Evolutionary conservation across 1,139 yeast species (phyloP).

Genomic region (Magnusiomyces fungicola): DNA sequence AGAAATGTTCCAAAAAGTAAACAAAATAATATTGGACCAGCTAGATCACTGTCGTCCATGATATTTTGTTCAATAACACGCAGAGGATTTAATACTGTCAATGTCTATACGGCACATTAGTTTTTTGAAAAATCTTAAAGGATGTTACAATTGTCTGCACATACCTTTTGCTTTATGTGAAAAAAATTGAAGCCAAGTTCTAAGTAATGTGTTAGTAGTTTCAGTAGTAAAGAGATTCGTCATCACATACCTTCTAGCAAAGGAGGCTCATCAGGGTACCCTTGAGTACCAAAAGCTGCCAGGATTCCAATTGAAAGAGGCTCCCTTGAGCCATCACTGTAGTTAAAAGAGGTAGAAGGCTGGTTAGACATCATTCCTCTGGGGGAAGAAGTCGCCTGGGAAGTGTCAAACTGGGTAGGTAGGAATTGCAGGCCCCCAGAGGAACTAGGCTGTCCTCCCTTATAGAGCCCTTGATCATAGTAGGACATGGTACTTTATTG

Average conservation of each 20-base stretch:
- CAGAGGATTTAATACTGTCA: slow-evolving; percentile 78
- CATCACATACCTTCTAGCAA: slow-evolving; percentile 47
- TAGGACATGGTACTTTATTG: slow-evolving; percentile 1
- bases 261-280: slow-evolving; percentile 92
- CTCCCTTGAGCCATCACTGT: slow-evolving; percentile 32
- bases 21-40: slow-evolving; percentile 91
- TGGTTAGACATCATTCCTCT: slow-evolving; percentile 5
- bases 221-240: not conserved
- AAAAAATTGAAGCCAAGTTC: slow-evolving; percentile 89
- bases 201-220: slow-evolving; percentile 7
- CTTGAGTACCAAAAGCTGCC: slow-evolving; percentile 90
- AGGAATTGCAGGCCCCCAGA: slow-evolving; percentile 19
- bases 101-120: too few relatives aligned
- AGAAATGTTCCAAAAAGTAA: slow-evolving; percentile 80
- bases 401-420: slow-evolving; percentile 20
- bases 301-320: slow-evolving; percentile 66
- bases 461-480: not conserved
- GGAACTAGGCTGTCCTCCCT: not conserved
- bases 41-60: slow-evolving; percentile 85
- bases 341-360: slow-evolving; percentile 1
- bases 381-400: slow-evolving; percentile 8
- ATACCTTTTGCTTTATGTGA: slow-evolving; percentile 64
- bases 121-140: not conserved
- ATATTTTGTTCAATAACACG: slow-evolving; percentile 61
- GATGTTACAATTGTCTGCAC: slow-evolving; percentile 14